Evolutionary conservation across 116 monocot genomes (phyloP), one percentile per base, ranked within the genome.

Genomic region (Zostera marina): DNA sequence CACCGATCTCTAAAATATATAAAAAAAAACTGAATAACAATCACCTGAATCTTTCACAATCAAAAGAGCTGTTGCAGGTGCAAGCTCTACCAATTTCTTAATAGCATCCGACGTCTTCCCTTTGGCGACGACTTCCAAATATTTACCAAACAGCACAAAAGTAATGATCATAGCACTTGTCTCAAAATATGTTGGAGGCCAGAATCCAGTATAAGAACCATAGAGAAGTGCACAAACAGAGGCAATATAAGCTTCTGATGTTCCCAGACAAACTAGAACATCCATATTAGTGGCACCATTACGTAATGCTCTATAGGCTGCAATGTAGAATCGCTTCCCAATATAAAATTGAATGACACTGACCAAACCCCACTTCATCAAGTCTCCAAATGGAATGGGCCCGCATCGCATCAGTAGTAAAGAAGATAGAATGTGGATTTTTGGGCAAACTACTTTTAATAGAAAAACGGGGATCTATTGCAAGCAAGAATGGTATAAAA

Each of bases 231-330:
- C 83, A 72, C 69, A 73, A 57, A 91, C 81, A 23, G 99, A 99
- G 69, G 91, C 91, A 49, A 99, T 65, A 67, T 99, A 99, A 46
- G 99, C 15, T 9, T 15, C 49, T 49, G 49, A 49, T 2, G 99
- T 99, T 23, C 99, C 99, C 47, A 99, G 48, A 10, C 77, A 83
- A 73, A 99, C 72, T 64, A 99, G 64, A 48, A 99, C 99, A 63
- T 99, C 99, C 99, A 99, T 99, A 71, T 99, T 99, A 26, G 87
- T 91, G 9, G 91, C 81, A 1, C 99, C 81, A 72, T 84, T 79
- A 47, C 76, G 62, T 38, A 99, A 63, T 62, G 99, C 91, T 75
- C 80, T 78, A 56, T 79, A 86, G 47, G 99, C 91, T 54, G 91
- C 99, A 54, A 81, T 12, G 68, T 99, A 99, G 71, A 99, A 99